These are phyloP conservation scores for Yarrowia sp. DNA, from an alignment of 805 yeast species.

Conservation along the genomic window DNA sequence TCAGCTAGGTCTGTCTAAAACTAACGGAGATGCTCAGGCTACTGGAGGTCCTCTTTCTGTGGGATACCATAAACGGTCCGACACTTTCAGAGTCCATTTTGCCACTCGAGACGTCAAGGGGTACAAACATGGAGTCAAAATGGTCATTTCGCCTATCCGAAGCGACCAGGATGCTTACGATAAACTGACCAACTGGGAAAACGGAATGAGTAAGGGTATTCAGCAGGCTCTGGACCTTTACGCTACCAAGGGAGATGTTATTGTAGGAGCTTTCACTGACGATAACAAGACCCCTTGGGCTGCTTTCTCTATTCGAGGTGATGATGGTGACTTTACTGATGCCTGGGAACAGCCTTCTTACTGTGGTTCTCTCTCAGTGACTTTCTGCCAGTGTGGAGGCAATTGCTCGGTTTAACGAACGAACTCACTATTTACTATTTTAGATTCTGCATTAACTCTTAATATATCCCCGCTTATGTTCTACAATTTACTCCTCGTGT, in stretches of 20 bases:
- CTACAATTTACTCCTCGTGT: too few relatives aligned
- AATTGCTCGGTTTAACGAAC: not conserved
- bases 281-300: slow-evolving; percentile 13
- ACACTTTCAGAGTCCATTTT: slow-evolving; percentile 3
- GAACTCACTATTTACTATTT: not conserved
- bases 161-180: not conserved
- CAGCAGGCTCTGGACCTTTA: slow-evolving; percentile 21
- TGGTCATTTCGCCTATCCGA: slow-evolving; percentile 8
- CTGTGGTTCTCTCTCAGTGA: not conserved
- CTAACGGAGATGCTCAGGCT: slow-evolving; percentile 13
- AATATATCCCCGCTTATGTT: too few relatives aligned
- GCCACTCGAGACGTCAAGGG: slow-evolving; percentile 8
- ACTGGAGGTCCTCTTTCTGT: slow-evolving; percentile 12
- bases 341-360: slow-evolving; percentile 12
- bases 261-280: slow-evolving; percentile 9
- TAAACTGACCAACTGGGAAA: not conserved
- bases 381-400: slow-evolving; percentile 14
- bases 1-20: not conserved
- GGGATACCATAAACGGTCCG: slow-evolving; percentile 4
- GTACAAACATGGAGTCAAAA: slow-evolving; percentile 2
- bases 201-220: not conserved
- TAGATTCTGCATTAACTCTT: not conserved
- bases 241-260: slow-evolving; percentile 9
- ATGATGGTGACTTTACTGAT: slow-evolving; percentile 1
- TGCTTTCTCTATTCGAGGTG: slow-evolving; percentile 5